phyloP scores from a whole-genome alignment of 495 filamentous ascomycete species.

The Rhypophila decipiens region DNA sequence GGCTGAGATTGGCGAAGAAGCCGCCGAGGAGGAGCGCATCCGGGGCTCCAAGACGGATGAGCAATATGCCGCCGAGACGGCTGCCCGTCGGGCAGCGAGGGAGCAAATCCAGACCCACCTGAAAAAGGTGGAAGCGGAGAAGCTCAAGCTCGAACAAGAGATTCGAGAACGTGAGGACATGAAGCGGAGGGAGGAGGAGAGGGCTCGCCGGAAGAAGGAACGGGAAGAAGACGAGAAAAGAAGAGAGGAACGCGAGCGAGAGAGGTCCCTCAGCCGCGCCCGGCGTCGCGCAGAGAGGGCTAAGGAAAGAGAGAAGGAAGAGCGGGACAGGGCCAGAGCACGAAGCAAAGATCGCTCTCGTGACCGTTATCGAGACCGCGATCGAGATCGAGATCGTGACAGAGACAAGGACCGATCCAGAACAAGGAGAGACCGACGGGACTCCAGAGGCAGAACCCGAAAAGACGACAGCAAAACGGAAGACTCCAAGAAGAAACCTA shows the following conservation, averaged over 20 bases:
- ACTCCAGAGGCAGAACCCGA: conserved; percentile 8
- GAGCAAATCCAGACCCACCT: conserved; percentile 60
- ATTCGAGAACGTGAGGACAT: conserved; percentile 53
- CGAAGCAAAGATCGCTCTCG: conserved; percentile 26
- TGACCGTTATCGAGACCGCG: conserved; percentile 28
- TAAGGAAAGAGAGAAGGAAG: conserved; percentile 26
- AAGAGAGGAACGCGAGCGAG: conserved; percentile 50
- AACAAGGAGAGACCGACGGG: conserved; percentile 20
- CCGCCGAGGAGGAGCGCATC: conserved; percentile 58
- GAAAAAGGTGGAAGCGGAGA: conserved; percentile 60
- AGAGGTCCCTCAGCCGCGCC: conserved; percentile 51
- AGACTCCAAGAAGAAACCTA: conserved; percentile 40
- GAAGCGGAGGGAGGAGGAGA: conserved; percentile 54
- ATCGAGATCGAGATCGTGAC: conserved; percentile 25
- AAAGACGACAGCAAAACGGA: conserved; percentile 21
- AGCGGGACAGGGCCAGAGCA: conserved; percentile 26
- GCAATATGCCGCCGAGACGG: conserved; percentile 68
- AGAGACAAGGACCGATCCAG: conserved; percentile 27
- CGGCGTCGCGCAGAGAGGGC: conserved; percentile 41
- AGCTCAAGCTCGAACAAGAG: conserved; percentile 55
- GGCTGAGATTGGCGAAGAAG: conserved; percentile 68
- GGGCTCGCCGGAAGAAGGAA: conserved; percentile 50
- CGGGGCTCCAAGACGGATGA: conserved; percentile 75
- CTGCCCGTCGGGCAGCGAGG: conserved; percentile 56
- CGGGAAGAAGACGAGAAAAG: conserved; percentile 54